A percentile compares a stretch with the other conserved stretches of the same genome.
Evolutionary conservation across 495 filamentous ascomycete species (phyloP).

Genomic region (Hyphodiscus hymeniophilus): DNA sequence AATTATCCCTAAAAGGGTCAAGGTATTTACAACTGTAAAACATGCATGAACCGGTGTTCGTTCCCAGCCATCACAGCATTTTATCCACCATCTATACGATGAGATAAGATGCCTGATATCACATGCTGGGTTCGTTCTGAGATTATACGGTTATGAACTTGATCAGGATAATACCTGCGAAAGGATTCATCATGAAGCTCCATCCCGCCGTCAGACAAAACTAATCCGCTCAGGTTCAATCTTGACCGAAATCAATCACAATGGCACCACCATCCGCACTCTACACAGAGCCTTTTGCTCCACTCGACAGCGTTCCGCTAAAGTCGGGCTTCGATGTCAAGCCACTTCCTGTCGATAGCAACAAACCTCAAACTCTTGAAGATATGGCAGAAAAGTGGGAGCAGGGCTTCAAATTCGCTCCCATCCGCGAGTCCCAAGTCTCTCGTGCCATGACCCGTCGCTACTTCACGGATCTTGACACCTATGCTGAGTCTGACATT

Average conservation of each 20-base stretch:
- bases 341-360: constrained; percentile 12
- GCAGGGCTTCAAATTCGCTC: constrained; percentile 63
- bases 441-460: constrained; percentile 86
- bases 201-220: constrained; percentile 22
- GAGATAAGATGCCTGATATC: constrained; percentile 15
- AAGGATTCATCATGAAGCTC: constrained; percentile 75
- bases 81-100: constrained; percentile 24
- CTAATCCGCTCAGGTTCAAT: constrained; percentile 27
- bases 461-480: constrained; percentile 85
- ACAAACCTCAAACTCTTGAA: constrained; percentile 20
- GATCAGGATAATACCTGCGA: constrained; percentile 99
- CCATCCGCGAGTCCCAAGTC: constrained; percentile 85
- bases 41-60: constrained; percentile 65
- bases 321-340: constrained; percentile 16
- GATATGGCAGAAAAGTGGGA: constrained; percentile 29
- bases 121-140: constrained; percentile 58
- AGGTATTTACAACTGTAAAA: constrained; percentile 48
- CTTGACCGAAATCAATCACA: constrained; percentile 25
- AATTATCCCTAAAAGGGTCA: constrained; percentile 36
- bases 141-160: constrained; percentile 93
- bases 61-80: constrained; percentile 22
- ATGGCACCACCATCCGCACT: constrained; percentile 69
- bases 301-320: constrained; percentile 7
- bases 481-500: constrained; percentile 83
- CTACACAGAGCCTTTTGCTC: constrained; percentile 21